Conservation (phyloP, 495 filamentous ascomycete species). For the Platismatia glauca region DNA sequence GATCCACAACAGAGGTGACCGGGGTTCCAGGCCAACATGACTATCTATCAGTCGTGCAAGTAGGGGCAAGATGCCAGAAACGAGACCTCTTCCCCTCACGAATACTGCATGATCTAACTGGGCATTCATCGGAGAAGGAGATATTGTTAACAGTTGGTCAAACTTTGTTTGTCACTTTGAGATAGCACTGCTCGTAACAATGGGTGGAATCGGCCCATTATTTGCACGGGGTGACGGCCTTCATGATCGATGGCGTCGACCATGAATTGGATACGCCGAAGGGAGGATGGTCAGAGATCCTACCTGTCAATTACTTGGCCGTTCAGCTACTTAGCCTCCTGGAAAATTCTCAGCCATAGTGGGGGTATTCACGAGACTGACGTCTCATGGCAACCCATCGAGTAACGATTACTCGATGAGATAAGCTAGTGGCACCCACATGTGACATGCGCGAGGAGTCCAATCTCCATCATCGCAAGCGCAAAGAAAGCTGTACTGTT, state of each 20-base stretch:
- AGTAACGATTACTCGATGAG: conserved; percentile 27
- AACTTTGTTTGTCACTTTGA: neutral
- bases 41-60: neutral
- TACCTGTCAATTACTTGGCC: neutral
- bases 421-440: neutral
- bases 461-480: neutral
- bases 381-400: conserved; percentile 17
- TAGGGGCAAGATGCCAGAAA: neutral
- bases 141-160: neutral
- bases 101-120: neutral
- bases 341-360: conserved; percentile 32
- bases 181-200: neutral
- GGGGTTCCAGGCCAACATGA: neutral
- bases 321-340: neutral
- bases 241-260: neutral
- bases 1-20: neutral
- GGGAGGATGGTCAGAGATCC: neutral
- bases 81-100: neutral
- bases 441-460: neutral
- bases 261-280: neutral
- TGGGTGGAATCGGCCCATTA: neutral
- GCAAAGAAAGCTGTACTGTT: neutral
- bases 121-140: neutral
- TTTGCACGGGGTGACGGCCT: neutral
- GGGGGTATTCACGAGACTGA: conserved; percentile 5